Evolutionary conservation across 345 rosid species (phyloP).

Genomic region (Populus ilicifolia): DNA sequence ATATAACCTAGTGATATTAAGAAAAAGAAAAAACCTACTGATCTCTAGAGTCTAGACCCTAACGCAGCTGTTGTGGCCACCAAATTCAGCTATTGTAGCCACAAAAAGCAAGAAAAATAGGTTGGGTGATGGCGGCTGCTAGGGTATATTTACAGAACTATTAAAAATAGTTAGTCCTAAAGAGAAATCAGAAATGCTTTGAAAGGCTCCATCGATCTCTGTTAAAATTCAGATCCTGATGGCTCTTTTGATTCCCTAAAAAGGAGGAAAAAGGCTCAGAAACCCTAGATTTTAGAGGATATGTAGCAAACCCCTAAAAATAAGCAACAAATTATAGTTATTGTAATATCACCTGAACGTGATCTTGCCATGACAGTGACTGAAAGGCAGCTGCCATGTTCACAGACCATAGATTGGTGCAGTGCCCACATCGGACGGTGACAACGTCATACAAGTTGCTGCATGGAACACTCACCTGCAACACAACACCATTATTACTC

Average conservation of each 20-base stretch:
- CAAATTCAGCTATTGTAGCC: constrained; percentile 24
- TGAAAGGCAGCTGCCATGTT: constrained; percentile 95
- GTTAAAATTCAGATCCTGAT: constrained; percentile 1
- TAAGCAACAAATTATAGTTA: neutral
- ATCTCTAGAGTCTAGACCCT: constrained; percentile 12
- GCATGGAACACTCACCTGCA: constrained; percentile 96
- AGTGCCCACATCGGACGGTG: constrained; percentile 98
- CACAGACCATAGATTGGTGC: constrained; percentile 92
- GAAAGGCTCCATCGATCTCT: constrained; percentile 32
- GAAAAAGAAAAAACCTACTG: constrained; percentile 8
- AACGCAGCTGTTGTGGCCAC: constrained; percentile 13
- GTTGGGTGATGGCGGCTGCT: constrained; percentile 41
- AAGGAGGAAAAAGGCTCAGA: constrained; percentile 18
- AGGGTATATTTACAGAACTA: constrained; percentile 3
- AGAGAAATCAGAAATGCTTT: constrained; percentile 20
- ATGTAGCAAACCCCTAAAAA: constrained; percentile 12
- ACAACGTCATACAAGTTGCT: constrained; percentile 78
- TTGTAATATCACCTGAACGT: constrained; percentile 43
- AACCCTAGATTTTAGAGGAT: constrained; percentile 40
- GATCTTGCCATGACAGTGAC: constrained; percentile 69
- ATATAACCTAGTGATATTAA: neutral
- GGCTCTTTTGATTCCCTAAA: constrained; percentile 24
- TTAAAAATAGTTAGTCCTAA: neutral
- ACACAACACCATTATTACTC: neutral
- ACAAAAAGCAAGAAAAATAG: constrained; percentile 23